Base-by-base conservation (phyloP, 2,329 filamentous ascomycete species). In the Trichoderma sp. region DNA sequence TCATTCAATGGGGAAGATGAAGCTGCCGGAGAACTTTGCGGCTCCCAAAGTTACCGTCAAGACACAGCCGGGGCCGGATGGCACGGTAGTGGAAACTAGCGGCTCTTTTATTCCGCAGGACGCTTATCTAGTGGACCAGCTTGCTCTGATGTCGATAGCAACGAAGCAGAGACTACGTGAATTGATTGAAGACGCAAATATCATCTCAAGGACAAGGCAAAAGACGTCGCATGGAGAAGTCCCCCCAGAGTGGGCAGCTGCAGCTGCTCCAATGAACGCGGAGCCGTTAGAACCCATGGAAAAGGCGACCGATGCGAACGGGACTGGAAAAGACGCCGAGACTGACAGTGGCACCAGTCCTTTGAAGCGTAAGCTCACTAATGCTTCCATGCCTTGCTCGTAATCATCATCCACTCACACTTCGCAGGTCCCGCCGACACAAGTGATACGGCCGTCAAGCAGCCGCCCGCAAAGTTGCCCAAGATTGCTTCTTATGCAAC, bases 111-210 rank as follows among this genome's bases (percentile, higher is more conserved):
- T 96, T 47, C 87, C 96, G 0, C 89, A 91, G 43, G 91, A 94
- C 55, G 88, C 92, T 1, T 89, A 87, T 66, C 83, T 97, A 40
- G 91, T 92, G 16, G 94, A 97, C 71, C 92, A 97, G 73, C 81
- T 97, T 56, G 91, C 92, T 31, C 84, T 97, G 19, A 78, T 97
- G 69, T 96, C 93, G 6, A 86, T 97, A 68, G 92, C 92, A 21
- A 90, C 93, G 11, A 93, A 95, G 76, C 91, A 96, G 74, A 87
- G 93, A 33, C 74, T 97, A 47, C 86, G 92, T 65, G 88, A 89
- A 14, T 81, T 97, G 35, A 77, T 97, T 4, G 91, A 94, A 75
- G 94, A 97, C 74, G 89, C 93, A 13, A 87, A 89, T 67, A 85
- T 86, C 11, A 81, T 97, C 57, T 88, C 93, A 3, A 85, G 86